Evolutionary conservation across 768 basidiomycete genomes (phyloP), one percentile per base, ranked within the genome.

Genomic region (Agrocybe praecox): DNA sequence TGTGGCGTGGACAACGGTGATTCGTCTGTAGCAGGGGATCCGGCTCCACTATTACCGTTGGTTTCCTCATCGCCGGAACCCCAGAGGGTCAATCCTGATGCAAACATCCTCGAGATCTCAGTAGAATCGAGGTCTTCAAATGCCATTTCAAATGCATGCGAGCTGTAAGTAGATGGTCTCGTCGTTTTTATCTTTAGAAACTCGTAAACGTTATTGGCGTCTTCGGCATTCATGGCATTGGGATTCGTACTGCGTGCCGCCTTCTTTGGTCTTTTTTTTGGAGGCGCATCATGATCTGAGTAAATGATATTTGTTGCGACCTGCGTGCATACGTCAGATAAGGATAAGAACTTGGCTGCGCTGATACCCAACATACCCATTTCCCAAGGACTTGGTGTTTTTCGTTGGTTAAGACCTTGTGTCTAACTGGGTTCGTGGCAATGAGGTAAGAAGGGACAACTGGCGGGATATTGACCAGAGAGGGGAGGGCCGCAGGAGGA

Each of bases 11-110:
- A 14, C 36, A n/a, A 40, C 36, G 36, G 36, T 4, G 36, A 6
- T 40, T 40, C 14, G 5, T 4, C 14, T 14, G 57, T 46, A 43
- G 53, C 60, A 49, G 48, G 49, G 53, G 42, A 26, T 19, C 26
- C 19, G 18, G 17, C 10, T 36, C 29, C 49, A 40, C 45, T 45
- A 36, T 55, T 54, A 47, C 51, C 58, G 48, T 53, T 57, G 32
- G 50, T 49, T 24, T 33, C 53, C 24, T 46, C 56, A 24, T 55
- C 56, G 43, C 62, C 64, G 23, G 57, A 40, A 15, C 49, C 53
- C 80, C 81, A 85, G 11, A 89, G 69, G 21, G 78, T 76, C 56
- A 89, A 59, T 9, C 85, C 86, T 6, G 74, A 67, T 45, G 74
- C 70, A 23, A 78, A 71, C 66, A 81, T 68, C 50, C 75, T 66